A percentile compares a stretch with the other conserved stretches of the same genome.
These are phyloP conservation scores for Clarkia xantiana DNA, from an alignment of 345 rosid species.

Conservation along the genomic window DNA sequence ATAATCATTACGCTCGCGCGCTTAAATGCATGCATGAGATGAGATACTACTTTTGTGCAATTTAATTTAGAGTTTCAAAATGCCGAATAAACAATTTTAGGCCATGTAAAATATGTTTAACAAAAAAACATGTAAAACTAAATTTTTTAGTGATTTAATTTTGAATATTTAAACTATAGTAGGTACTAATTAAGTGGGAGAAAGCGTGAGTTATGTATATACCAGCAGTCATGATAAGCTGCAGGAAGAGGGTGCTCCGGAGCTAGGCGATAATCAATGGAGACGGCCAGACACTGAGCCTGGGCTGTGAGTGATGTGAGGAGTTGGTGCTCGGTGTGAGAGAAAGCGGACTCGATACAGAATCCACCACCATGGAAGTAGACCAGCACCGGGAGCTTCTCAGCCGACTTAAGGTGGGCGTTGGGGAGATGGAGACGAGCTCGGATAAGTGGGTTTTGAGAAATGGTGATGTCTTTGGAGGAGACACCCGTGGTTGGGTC, in stretches of 20 bases:
- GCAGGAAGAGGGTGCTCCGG: constrained; percentile 31
- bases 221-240: constrained; percentile 29
- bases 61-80: no score
- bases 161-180: no score
- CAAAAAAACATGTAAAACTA: no score
- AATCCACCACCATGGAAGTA: constrained; percentile 37
- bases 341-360: constrained; percentile 27
- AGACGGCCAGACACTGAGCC: constrained; percentile 18
- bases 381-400: constrained; percentile 22
- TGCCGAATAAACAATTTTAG: no score
- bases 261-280: constrained; percentile 32
- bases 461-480: constrained; percentile 23
- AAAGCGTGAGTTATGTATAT: neutral
- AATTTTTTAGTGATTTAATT: no score
- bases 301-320: constrained; percentile 13
- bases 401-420: neutral
- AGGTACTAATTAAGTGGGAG: no score
- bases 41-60: no score
- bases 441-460: constrained; percentile 13
- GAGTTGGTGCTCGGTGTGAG: constrained; percentile 9
- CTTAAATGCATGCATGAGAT: no score
- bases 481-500: constrained; percentile 26
- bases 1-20: no score
- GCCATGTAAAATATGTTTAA: no score
- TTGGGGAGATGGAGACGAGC: constrained; percentile 29